Percentiles rank a stretch among this genome's conserved stretches.
These are phyloP conservation scores for Aspergillus oerlinghausenensis DNA, from an alignment of 2,329 filamentous ascomycete genomes.

Conservation along the genomic window DNA sequence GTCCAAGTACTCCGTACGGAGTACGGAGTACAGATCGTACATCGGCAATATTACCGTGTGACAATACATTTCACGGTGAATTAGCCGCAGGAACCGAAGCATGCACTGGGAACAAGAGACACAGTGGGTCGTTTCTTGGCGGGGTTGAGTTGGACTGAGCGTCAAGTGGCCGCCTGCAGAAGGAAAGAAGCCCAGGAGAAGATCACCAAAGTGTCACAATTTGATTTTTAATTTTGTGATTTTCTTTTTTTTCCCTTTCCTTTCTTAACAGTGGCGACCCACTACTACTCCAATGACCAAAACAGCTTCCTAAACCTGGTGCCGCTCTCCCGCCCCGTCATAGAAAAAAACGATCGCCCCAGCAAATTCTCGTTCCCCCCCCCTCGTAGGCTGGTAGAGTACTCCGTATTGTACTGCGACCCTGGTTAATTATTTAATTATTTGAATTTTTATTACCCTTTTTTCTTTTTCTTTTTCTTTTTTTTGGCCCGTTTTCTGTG, in stretches of 20 bases:
- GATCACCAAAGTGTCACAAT: slow-evolving; percentile 9
- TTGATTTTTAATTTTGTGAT: slow-evolving; percentile 1
- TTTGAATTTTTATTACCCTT: slow-evolving; percentile 2
- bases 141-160: slow-evolving; percentile 21
- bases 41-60: not conserved
- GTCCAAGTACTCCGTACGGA: not conserved
- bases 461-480: slow-evolving; percentile 11
- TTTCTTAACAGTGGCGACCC: slow-evolving; percentile 10
- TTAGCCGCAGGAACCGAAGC: slow-evolving; percentile 24
- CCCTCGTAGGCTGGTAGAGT: not conserved
- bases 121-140: slow-evolving; percentile 14
- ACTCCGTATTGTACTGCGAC: not conserved
- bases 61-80: slow-evolving; percentile 11
- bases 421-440: not conserved
- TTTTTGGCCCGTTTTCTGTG: slow-evolving; percentile 18
- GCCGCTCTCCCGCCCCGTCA: slow-evolving; percentile 13
- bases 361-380: slow-evolving; percentile 2
- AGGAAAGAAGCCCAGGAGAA: slow-evolving; percentile 19
- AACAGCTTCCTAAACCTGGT: slow-evolving; percentile 9
- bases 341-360: slow-evolving; percentile 5
- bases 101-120: slow-evolving; percentile 14
- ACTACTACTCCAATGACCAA: slow-evolving; percentile 3
- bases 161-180: slow-evolving; percentile 13
- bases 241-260: slow-evolving; percentile 1
- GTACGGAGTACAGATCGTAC: not conserved